Evolutionary conservation across 2,329 filamentous ascomycete species (phyloP).

Genomic region (Sporothrix pallida): DNA sequence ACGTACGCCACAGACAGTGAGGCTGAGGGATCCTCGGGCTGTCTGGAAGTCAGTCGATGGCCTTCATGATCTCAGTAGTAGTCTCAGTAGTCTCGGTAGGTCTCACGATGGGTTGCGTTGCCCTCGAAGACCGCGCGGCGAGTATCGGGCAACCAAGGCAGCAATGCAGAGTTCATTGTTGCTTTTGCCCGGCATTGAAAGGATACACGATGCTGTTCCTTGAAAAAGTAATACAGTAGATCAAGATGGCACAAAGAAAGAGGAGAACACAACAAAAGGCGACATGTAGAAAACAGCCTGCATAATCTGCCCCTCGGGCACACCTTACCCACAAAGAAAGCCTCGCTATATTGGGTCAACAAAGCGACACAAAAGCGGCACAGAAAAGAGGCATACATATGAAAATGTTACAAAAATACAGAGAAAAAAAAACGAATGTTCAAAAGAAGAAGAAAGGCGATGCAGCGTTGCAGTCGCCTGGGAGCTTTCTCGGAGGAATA

Average conservation of each 20-base stretch:
- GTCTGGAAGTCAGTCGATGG: too few relatives aligned
- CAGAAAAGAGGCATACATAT: neutral
- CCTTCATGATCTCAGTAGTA: too few relatives aligned
- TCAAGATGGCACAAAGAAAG: neutral
- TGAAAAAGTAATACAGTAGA: neutral
- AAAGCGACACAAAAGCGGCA: neutral
- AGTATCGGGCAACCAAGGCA: conserved; percentile 20
- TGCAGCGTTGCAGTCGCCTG: neutral
- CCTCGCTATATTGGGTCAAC: neutral
- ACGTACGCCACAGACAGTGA: neutral
- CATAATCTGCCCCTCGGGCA: conserved; percentile 18
- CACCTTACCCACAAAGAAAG: neutral
- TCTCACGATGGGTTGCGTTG: neutral
- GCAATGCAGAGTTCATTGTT: neutral
- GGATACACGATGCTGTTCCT: neutral
- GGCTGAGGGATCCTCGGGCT: neutral
- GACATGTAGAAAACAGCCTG: neutral
- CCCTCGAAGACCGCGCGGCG: neutral
- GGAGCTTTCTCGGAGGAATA: neutral
- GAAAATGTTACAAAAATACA: neutral
- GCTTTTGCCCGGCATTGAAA: neutral
- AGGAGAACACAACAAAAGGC: neutral
- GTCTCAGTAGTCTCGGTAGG: too few relatives aligned
- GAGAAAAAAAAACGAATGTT: neutral
- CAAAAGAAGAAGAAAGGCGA: neutral